Evolutionary conservation across 805 yeast species (phyloP), one percentile per base, ranked within the genome.

Genomic region (Cephaloascus fragrans): DNA sequence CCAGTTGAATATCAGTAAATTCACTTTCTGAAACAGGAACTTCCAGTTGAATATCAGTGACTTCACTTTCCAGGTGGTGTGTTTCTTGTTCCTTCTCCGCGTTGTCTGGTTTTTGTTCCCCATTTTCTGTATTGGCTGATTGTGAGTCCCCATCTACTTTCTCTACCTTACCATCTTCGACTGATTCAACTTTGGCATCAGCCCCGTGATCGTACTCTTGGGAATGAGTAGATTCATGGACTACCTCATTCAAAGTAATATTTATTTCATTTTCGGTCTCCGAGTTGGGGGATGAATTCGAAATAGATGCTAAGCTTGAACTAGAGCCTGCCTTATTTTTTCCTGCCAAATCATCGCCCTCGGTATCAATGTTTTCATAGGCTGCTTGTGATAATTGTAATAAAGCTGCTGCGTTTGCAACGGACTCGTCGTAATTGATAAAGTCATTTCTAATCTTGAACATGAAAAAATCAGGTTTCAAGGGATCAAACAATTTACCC

Each of bases 391-490:
- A 53, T 9, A 45, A 34, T 15, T 45, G 39, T 19, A 45, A 38
- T 37, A 59, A 48, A 15, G 41, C 41, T 34, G 46, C 26, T 40
- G 49, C 55, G 5, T 48, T 36, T 3, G 40, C 43, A 9, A 61
- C 57, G 35, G 56, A 52, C 10, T 47, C 43, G 34, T 64, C 67
- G 41, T 46, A 64, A 4, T 48, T 39, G 33, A 47, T 37, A 41
- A 45, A 47, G 23, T 53, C 49, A 20, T 46, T 43, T 18, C 40
- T 47, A n/a, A 57, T 39, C 28, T 42, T 47, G 39, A 47, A 48
- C 41, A 56, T 44, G 38, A 49, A 59, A 34, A 55, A 53, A 40
- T 59, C 66, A 23, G 52, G 51, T 42, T 53, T 49, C 39, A 57
- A 50, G 1, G 68, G 69, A 26, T 44, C 40, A 42, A 61, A 61